Evolutionary conservation across 2,329 filamentous ascomycete species (phyloP), one percentile per base, ranked within the genome.

Genomic region (Diaporthe vaccinii): DNA sequence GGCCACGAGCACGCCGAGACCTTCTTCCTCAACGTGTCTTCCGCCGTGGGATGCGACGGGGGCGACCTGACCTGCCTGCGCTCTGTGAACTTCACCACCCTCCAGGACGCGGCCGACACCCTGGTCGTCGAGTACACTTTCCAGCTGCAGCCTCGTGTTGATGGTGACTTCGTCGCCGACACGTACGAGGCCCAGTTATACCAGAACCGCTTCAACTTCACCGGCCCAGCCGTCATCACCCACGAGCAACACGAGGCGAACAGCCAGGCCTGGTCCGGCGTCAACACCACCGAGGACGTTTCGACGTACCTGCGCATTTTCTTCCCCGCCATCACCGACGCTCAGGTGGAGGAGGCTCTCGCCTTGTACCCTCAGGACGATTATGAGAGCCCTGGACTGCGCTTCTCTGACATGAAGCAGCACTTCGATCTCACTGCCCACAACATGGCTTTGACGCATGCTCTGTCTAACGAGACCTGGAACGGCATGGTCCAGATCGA

Each of bases 211-310:
- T 84, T 84, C 78, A 83, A 83, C 76, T 84, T 83, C 77, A 79
- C 71, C 39, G 83, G 82, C 20, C 82, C 83, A 3, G 59, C 82
- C 1, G 81, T 84, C 25, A 83, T 84, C 72, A 81, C 78, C 17
- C 82, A 84, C 75, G 82, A 84, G 75, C 78, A 79, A 59, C 83
- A 84, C 74, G 82, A 84, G 77, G 78, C 79, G 46, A 84, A 84
- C 73, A 71, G 78, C 58, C 78, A 78, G 71, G 76, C 80, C 1
- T 83, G 78, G 39, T 70, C 75, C 1, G 82, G 83, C 10, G 79
- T 83, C 28, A 80, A 83, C 76, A 83, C 80, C 22, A 81, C 79
- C 12, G 78, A 77, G 6, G 83, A 84, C 67, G 80, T 84, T 39
- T 71, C 79, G 22, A 80, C 79, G 15, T 79, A 83, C 61, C 78